phyloP scores from a whole-genome alignment of 2,329 filamentous ascomycete species.

The Didymella lethalis region DNA sequence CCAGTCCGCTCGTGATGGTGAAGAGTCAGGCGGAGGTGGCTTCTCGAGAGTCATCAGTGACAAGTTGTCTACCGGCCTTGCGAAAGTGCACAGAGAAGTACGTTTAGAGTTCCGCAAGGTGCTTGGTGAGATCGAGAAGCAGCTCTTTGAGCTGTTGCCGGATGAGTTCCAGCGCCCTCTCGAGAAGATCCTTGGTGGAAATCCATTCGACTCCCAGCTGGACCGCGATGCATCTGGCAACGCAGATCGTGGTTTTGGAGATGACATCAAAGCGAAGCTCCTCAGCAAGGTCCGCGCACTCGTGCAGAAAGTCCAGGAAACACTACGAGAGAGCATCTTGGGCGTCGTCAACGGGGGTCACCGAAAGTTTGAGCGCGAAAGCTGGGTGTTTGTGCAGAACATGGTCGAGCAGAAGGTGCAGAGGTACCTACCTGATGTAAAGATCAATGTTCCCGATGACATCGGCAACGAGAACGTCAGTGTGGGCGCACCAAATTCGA shows the following conservation, averaged over 20 bases:
- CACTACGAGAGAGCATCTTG: constrained; percentile 40
- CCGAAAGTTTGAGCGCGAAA: constrained; percentile 41
- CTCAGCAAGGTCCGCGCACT: constrained; percentile 38
- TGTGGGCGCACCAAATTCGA: constrained; percentile 32
- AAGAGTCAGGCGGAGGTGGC: constrained; percentile 28
- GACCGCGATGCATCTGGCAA: constrained; percentile 36
- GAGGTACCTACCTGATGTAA: constrained; percentile 40
- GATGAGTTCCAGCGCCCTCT: constrained; percentile 41
- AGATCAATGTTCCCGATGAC: constrained; percentile 41
- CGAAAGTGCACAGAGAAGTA: constrained; percentile 42
- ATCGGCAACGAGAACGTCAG: constrained; percentile 44
- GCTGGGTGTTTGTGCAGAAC: constrained; percentile 43
- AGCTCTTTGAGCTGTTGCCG: constrained; percentile 41
- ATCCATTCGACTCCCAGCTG: constrained; percentile 42
- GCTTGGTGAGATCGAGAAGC: constrained; percentile 40
- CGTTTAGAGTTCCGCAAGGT: constrained; percentile 42
- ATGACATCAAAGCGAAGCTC: constrained; percentile 41
- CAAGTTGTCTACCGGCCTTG: constrained; percentile 42
- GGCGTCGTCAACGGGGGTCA: constrained; percentile 44
- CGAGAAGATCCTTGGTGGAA: constrained; percentile 42
- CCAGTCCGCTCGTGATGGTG: constrained; percentile 23
- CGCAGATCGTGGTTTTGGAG: constrained; percentile 38
- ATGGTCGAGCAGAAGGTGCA: constrained; percentile 45
- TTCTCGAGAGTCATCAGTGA: constrained; percentile 42
- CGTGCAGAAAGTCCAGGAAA: constrained; percentile 40